Evolutionary conservation across 345 rosid genomes (phyloP).

Genomic region (Linum lewisii): DNA sequence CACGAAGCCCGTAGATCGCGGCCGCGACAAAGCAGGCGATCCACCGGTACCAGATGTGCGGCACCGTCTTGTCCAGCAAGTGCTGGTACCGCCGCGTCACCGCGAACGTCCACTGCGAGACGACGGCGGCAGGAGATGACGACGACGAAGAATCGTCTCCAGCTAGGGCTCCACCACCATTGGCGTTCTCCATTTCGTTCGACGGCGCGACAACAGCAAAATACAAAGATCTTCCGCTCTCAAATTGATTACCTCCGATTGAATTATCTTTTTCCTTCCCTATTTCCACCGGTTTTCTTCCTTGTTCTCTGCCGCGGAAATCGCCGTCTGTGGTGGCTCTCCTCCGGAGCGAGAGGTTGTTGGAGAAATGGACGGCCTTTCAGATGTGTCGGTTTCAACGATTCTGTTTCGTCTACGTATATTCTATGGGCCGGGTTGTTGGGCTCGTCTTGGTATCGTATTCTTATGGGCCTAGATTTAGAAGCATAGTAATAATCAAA

Average conservation of each 20-base stretch:
- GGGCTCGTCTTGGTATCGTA: too few species aligned
- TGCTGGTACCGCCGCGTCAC: conserved; percentile 18
- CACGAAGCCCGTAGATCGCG: conserved; percentile 57
- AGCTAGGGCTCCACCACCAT: not conserved
- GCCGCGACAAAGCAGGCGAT: conserved; percentile 41
- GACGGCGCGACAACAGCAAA: not conserved
- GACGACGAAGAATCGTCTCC: not conserved
- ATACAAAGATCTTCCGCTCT: not conserved
- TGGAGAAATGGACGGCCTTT: too few species aligned
- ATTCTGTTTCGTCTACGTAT: too few species aligned
- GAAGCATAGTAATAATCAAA: too few species aligned
- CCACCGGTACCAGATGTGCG: conserved; percentile 36
- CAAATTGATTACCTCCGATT: too few species aligned
- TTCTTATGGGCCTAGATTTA: too few species aligned
- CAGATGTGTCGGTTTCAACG: too few species aligned
- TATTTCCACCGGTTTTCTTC: not conserved
- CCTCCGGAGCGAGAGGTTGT: too few species aligned
- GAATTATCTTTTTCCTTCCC: not conserved
- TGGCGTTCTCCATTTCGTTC: not conserved
- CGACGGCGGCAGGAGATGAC: not conserved
- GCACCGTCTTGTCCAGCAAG: conserved; percentile 22
- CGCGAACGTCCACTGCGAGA: not conserved
- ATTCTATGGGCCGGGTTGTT: too few species aligned
- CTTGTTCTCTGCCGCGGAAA: too few species aligned
- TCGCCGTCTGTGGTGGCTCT: too few species aligned